Evolutionary conservation across 2,329 filamentous ascomycete genomes (phyloP), one percentile per base, ranked within the genome.

Genomic region (Alternaria tenuissima): DNA sequence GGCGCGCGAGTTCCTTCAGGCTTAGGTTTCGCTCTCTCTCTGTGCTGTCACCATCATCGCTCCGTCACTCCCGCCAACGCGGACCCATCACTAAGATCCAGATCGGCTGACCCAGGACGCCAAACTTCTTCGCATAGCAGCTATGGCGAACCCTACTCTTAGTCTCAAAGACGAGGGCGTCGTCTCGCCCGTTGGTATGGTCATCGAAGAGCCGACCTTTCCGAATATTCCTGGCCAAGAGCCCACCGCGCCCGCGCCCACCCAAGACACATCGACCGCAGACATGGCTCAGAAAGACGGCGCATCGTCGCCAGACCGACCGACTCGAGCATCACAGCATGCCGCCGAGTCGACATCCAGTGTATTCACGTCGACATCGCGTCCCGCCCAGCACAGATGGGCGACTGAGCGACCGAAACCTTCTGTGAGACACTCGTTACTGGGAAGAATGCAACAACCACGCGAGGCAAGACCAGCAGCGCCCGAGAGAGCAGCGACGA

Each of bases 341-440:
- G 26, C 34, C 9, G n/a, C 22, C 7, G 34, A 47, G 3, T 30
- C 53, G 4, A 12, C 24, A 2, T 8, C 56, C 4, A 16, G 38
- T n/a, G 28, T 49, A 34, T 38, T 59, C 32, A 34, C 62, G 2
- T 22, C 62, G 16, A 36, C 36, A 5, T 46, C 66, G 9, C 69
- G 71, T 24, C 75, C 70, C 7, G 61, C 57, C n/a, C 61, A 72
- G 49, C 65, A 66, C 39, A 67, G 74, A 58, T 73, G 64, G 24
- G 70, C 66, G 12, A 77, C 76, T 0, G 76, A 78, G 49, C 67
- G 68, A 20, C 75, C 76, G 12, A 71, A 67, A 36, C 65, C 72
- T 5, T 68, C 62, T 5, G 61, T 63, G 2, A 69, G 66, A 51
- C 57, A 64, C 18, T 72, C 69, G 1, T 55, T 72, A 6, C 59